phyloP scores from a whole-genome alignment of 352 stramenopile species.

The Phytophthora sp. region DNA sequence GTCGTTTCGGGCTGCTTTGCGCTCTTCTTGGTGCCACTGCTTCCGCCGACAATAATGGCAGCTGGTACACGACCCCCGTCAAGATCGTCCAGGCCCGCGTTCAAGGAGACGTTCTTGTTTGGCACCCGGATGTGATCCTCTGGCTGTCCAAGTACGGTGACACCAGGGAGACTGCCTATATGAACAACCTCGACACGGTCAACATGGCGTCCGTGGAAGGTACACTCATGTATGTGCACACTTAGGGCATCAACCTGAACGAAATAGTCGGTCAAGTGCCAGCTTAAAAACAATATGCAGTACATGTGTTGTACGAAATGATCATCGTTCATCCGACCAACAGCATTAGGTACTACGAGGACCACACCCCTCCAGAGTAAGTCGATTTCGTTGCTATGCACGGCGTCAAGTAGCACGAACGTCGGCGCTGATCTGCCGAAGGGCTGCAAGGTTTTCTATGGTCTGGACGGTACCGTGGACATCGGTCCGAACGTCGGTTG shows the following conservation, averaged over 20 bases:
- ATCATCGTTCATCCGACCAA: slow-evolving; percentile 63
- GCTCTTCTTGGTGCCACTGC: slow-evolving; percentile 10
- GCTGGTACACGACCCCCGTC: slow-evolving; percentile 59
- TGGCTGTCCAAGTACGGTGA: slow-evolving; percentile 54
- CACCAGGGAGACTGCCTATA: slow-evolving; percentile 44
- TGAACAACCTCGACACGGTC: slow-evolving; percentile 59
- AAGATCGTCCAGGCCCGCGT: slow-evolving; percentile 64
- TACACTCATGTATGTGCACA: slow-evolving; percentile 72
- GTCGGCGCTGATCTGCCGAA: slow-evolving; percentile 38
- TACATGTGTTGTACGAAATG: slow-evolving; percentile 81
- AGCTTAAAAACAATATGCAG: slow-evolving; percentile 77
- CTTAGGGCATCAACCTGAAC: slow-evolving; percentile 66
- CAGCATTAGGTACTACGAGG: slow-evolving; percentile 56
- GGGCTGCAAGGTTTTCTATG: slow-evolving; percentile 56
- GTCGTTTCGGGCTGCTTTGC: slow-evolving; percentile 27
- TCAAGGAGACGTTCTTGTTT: slow-evolving; percentile 52
- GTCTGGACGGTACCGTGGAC: slow-evolving; percentile 47
- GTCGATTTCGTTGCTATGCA: slow-evolving; percentile 70
- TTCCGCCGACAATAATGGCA: slow-evolving; percentile 9
- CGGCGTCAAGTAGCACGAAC: slow-evolving; percentile 60
- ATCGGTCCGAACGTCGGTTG: slow-evolving; percentile 60
- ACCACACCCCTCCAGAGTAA: slow-evolving; percentile 51
- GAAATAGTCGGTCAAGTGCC: slow-evolving; percentile 56
- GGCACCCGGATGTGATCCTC: slow-evolving; percentile 34
- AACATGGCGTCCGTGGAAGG: slow-evolving; percentile 71